Evolutionary conservation across 2,329 filamentous ascomycete genomes (phyloP), one percentile per base, ranked within the genome.

Genomic region (Paradendryphiella salina): DNA sequence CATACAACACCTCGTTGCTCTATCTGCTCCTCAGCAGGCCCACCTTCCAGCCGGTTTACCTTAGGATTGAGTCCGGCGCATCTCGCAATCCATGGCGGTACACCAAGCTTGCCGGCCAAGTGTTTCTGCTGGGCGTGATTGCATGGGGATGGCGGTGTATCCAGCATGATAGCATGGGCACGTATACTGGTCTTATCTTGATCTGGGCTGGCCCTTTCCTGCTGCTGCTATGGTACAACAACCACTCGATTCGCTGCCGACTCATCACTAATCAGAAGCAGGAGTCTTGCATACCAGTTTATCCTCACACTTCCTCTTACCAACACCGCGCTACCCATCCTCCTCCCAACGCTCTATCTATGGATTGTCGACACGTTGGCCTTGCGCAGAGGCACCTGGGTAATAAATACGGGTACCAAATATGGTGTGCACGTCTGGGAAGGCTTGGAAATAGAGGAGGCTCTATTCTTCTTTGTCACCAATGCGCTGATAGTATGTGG

Each of bases 311-410:
- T 89, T 3, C 87, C 87, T 0, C 64, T 73, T 39, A 77, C 77
- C 0, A 85, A 81, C 57, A 85, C 84, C 0, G 54, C 81, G 2
- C 56, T 83, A 1, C 85, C 87, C 0, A 85, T 90, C 20, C 57
- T 76, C 0, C 43, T 87, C 1, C 84, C 87, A 0, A 90, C 87
- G 0, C 1, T 87, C 0, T 90, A 89, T 58, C 78, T 90, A 1
- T 90, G 87, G 86, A 63, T 86, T 1, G 85, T 90, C 9, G 87
- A 91, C 57, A 87, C 86, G 3, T 64, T 88, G 21, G 85, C 86
- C 0, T 66, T 90, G 42, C 79, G 79, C 33, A 76, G 85, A 31
- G 87, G 88, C 6, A 89, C 86, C 0, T 90, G 87, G 88, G 80
- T 83, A 1, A 90, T 90, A 41, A 82, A 82, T 53, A 75, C 77